These are phyloP conservation scores for Phanerodontia chrysosporium DNA, from an alignment of 768 basidiomycete species.

Conservation along the genomic window DNA sequence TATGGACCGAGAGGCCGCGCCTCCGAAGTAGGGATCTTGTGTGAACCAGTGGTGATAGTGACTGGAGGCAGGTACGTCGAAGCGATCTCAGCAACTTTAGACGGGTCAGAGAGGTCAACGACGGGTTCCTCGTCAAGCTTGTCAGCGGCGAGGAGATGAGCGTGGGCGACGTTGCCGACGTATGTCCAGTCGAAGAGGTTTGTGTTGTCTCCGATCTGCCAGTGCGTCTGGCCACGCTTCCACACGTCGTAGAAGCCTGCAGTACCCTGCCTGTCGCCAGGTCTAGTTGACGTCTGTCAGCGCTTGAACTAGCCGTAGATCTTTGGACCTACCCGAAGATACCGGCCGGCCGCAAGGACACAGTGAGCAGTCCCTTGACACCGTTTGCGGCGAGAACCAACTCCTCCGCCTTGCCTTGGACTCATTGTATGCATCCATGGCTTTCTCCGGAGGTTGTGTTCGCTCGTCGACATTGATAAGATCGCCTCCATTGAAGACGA, in stretches of 20 bases:
- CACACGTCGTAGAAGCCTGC: conserved; percentile 76
- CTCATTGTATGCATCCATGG: conserved; percentile 89
- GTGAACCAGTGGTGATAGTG: conserved; percentile 57
- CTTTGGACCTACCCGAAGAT: conserved; percentile 81
- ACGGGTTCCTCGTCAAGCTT: conserved; percentile 59
- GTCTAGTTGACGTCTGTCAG: conserved; percentile 41
- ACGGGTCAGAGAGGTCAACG: conserved; percentile 26
- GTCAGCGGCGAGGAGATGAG: conserved; percentile 92
- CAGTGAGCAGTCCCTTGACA: conserved; percentile 77
- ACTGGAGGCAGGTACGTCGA: conserved; percentile 55
- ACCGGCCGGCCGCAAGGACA: conserved; percentile 87
- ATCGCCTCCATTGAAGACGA: conserved; percentile 81
- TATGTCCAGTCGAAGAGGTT: conserved; percentile 97
- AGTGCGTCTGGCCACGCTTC: conserved; percentile 77
- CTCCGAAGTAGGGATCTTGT: conserved; percentile 71
- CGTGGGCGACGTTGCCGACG: conserved; percentile 91
- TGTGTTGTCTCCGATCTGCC: conserved; percentile 90
- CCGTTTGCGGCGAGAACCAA: conserved; percentile 85
- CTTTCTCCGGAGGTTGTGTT: conserved; percentile 62
- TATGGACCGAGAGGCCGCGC: conserved; percentile 85
- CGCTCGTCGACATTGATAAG: conserved; percentile 89
- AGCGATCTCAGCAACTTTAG: conserved; percentile 35
- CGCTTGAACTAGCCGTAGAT: background rate
- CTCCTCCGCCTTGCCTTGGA: conserved; percentile 89
- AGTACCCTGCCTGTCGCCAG: conserved; percentile 87